These are phyloP conservation scores for Quercus aquifolioides DNA, from an alignment of 306 rosid genomes.

Conservation along the genomic window DNA sequence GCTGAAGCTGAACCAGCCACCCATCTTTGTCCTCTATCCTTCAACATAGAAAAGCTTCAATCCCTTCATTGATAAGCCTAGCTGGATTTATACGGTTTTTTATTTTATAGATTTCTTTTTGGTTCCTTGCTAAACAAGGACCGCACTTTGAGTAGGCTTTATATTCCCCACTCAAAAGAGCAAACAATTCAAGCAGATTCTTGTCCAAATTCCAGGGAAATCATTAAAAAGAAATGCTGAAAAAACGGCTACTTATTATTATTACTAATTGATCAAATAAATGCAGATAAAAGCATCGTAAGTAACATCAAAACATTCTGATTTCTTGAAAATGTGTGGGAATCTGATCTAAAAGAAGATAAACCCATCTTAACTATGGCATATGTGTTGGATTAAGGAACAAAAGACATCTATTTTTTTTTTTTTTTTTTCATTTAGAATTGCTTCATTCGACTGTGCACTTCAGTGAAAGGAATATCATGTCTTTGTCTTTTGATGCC, in stretches of 20 bases:
- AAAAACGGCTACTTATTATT: slow-evolving; percentile 51
- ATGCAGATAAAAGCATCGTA: slow-evolving; percentile 44
- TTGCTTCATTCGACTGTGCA: slow-evolving; percentile 13
- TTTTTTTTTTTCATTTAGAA: slow-evolving; percentile 17
- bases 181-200: neutral
- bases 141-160: neutral
- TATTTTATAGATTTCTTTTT: neutral
- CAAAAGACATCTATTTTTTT: slow-evolving; percentile 23
- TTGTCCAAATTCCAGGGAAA: neutral
- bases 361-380: slow-evolving; percentile 39
- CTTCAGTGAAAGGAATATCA: neutral
- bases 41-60: neutral
- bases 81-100: neutral
- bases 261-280: slow-evolving; percentile 40
- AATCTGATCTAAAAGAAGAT: slow-evolving; percentile 38
- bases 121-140: neutral
- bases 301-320: slow-evolving; percentile 41
- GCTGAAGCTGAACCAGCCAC: neutral
- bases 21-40: neutral
- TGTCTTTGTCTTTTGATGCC: slow-evolving; percentile 19
- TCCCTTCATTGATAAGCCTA: neutral
- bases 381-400: slow-evolving; percentile 29
- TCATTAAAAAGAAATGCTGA: slow-evolving; percentile 20
- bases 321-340: slow-evolving; percentile 43
- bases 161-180: neutral